Percentiles rank a stretch among this genome's conserved stretches.
Conservation (phyloP, 179 eudicot species). For the Silene noctiflora region DNA sequence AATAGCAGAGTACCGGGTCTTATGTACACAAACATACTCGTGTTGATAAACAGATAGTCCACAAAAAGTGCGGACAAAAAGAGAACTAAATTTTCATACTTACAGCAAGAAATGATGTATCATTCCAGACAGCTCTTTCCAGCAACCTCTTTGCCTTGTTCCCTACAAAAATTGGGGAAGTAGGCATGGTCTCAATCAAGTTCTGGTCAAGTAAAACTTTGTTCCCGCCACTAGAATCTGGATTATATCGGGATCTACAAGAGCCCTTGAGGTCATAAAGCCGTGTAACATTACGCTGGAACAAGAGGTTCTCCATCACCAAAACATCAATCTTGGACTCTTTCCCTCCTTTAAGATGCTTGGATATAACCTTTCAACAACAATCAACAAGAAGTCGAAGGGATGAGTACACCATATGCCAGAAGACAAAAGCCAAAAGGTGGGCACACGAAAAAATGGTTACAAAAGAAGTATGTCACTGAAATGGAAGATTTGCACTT, state of each 20-base stretch:
- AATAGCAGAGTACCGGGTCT: not conserved
- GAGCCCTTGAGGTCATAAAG: constrained; percentile 92
- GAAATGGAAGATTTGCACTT: not conserved
- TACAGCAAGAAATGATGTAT: constrained; percentile 88
- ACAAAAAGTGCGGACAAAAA: not conserved
- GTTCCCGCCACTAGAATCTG: constrained; percentile 76
- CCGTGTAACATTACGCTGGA: constrained; percentile 53
- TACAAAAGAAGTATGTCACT: not conserved
- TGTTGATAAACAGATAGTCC: no score
- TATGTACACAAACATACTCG: no score
- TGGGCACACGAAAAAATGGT: not conserved
- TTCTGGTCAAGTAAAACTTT: constrained; percentile 88
- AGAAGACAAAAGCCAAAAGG: not conserved
- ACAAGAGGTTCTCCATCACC: constrained; percentile 93
- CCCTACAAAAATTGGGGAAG: constrained; percentile 88
- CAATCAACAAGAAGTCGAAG: not conserved
- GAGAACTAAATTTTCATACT: constrained; percentile 26
- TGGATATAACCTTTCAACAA: constrained; percentile 56
- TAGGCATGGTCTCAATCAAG: constrained; percentile 83
- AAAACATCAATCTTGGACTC: constrained; percentile 77
- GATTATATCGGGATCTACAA: constrained; percentile 72
- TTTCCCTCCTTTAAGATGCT: constrained; percentile 80
- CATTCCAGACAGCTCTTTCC: constrained; percentile 93
- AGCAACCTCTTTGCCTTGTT: constrained; percentile 72
- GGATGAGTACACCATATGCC: constrained; percentile 11